phyloP scores from a whole-genome alignment of 768 basidiomycete genomes.

The Tulasnella sp. region DNA sequence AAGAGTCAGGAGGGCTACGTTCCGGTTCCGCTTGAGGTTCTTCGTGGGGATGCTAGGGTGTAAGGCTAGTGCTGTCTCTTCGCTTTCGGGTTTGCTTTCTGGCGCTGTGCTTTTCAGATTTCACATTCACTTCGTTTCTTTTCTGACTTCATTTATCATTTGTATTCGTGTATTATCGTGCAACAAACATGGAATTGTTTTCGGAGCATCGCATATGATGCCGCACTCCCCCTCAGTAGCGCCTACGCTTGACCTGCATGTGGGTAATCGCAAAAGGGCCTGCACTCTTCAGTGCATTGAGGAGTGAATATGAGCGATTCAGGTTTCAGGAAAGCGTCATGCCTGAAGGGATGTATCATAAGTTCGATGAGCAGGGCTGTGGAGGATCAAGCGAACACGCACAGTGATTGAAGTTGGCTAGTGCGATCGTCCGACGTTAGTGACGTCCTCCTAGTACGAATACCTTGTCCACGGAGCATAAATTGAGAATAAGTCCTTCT shows the following conservation, averaged over 20 bases:
- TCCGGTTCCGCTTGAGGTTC: constrained; percentile 58
- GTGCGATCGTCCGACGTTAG: background rate
- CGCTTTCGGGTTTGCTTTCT: background rate
- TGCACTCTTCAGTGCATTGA: background rate
- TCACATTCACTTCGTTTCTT: too few species aligned
- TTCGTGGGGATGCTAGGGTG: background rate
- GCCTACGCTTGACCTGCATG: background rate
- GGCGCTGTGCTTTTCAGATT: background rate
- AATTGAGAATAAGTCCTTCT: background rate
- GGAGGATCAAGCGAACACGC: background rate
- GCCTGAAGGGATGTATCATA: background rate
- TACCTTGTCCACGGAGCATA: background rate
- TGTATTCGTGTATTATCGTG: background rate
- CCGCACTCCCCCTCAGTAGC: background rate
- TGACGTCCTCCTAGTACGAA: background rate
- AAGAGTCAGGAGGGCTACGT: constrained; percentile 45
- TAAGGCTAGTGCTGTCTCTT: background rate
- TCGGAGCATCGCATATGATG: background rate
- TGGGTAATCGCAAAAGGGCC: background rate
- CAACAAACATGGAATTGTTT: background rate
- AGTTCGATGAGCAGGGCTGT: background rate
- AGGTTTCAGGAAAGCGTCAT: background rate
- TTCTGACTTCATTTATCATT: background rate
- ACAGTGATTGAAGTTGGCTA: background rate
- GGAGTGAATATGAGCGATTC: background rate